Evolutionary conservation across 2,329 filamentous ascomycete genomes (phyloP).

Genomic region (Neospermospora avenae): DNA sequence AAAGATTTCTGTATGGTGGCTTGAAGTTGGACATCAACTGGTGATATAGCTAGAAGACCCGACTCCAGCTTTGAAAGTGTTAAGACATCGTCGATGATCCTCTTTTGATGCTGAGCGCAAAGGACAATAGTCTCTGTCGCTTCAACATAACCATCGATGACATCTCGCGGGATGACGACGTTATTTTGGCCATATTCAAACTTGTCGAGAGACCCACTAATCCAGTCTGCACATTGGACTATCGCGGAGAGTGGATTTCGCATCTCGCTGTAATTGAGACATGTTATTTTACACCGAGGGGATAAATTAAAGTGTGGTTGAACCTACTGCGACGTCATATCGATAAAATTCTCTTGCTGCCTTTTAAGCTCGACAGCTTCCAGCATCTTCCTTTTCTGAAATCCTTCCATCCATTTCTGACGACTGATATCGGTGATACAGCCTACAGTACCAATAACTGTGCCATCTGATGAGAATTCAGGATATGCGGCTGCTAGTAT

Average conservation of each 20-base stretch:
- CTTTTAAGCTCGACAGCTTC: conserved; percentile 50
- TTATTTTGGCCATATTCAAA: conserved; percentile 32
- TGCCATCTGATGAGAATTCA: conserved; percentile 18
- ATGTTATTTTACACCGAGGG: background rate
- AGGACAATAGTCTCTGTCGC: conserved; percentile 73
- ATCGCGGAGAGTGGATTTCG: conserved; percentile 72
- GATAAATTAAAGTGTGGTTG: background rate
- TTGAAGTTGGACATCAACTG: conserved; percentile 46
- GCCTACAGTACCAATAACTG: conserved; percentile 19
- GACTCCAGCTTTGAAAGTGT: conserved; percentile 74
- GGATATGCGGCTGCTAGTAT: conserved; percentile 28
- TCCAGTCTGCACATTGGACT: conserved; percentile 70
- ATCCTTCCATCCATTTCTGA: conserved; percentile 28
- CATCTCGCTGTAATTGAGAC: conserved; percentile 48
- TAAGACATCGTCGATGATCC: conserved; percentile 69
- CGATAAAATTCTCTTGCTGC: conserved; percentile 79
- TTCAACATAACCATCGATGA: conserved; percentile 62
- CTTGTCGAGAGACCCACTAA: conserved; percentile 49
- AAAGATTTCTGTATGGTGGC: conserved; percentile 56
- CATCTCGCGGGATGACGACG: conserved; percentile 35
- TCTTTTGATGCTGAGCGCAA: conserved; percentile 75
- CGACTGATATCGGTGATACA: conserved; percentile 26
- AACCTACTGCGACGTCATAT: conserved; percentile 54
- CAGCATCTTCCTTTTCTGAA: conserved; percentile 41
- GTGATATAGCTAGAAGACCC: conserved; percentile 67